Percentiles rank a stretch among this genome's conserved stretches.
Conservation (phyloP, 108 stramenopile species). For the Stephanodiscus triporus region DNA sequence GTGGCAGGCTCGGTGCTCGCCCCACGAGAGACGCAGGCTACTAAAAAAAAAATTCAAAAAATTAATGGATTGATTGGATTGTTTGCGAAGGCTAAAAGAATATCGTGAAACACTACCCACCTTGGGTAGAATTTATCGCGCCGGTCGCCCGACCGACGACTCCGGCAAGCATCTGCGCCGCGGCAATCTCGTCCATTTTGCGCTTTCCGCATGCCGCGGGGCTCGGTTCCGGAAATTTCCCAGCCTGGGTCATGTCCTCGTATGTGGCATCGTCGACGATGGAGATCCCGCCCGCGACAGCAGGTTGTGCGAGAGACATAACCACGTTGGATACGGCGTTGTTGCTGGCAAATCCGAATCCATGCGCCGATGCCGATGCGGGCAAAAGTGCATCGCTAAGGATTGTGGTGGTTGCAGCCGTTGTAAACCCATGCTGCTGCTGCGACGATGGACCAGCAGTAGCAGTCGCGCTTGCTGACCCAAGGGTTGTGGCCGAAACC, state of each 20-base stretch:
- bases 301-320: conserved; percentile 2
- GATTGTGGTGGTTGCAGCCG: not conserved
- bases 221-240: conserved; percentile 82
- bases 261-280: conserved; percentile 63
- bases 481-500: conserved; percentile 1
- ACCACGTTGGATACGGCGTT: not conserved
- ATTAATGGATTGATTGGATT: not conserved
- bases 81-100: not conserved
- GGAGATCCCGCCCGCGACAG: conserved; percentile 37
- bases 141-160: conserved; percentile 42
- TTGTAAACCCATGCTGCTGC: conserved; percentile 27
- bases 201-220: conserved; percentile 88
- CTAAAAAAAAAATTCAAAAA: not conserved
- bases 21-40: not conserved
- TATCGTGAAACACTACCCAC: not conserved
- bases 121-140: not conserved
- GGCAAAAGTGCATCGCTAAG: not conserved
- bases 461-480: conserved; percentile 1
- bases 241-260: conserved; percentile 45
- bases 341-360: conserved; percentile 10
- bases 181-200: conserved; percentile 84
- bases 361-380: not conserved
- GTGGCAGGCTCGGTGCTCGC: not conserved
- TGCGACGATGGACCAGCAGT: conserved; percentile 2
- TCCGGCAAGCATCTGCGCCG: conserved; percentile 85